Evolutionary conservation across 2,329 filamentous ascomycete species (phyloP).

Genomic region (Curvularia sp.): DNA sequence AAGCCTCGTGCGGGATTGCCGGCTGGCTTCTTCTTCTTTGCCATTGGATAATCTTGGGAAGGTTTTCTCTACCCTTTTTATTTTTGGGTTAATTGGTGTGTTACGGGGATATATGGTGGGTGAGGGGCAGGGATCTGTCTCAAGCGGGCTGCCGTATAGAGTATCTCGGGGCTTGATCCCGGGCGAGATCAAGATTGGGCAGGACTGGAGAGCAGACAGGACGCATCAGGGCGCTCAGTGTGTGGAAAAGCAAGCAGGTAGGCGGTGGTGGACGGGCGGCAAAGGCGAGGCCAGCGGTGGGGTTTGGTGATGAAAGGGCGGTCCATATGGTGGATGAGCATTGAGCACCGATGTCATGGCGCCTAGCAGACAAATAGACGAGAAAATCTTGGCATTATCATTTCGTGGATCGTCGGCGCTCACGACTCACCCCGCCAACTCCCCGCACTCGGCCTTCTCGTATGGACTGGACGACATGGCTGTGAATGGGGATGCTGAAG

Average conservation of each 20-base stretch:
- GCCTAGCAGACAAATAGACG: constrained; percentile 16
- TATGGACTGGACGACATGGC: constrained; percentile 48
- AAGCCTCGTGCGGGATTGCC: constrained; percentile 91
- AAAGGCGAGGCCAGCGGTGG: constrained; percentile 8
- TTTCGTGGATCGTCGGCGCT: constrained; percentile 21
- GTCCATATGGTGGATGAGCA: constrained; percentile 18
- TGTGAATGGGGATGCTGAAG: constrained; percentile 46
- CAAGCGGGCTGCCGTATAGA: constrained; percentile 43
- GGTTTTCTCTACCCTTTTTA: neutral
- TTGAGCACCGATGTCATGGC: constrained; percentile 27
- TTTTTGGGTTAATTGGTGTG: neutral
- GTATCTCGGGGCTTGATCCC: constrained; percentile 48
- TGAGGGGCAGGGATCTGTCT: constrained; percentile 14
- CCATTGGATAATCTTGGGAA: constrained; percentile 61
- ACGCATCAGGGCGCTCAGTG: constrained; percentile 44
- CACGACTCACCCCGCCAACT: constrained; percentile 35
- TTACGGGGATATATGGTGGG: neutral
- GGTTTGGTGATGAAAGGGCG: constrained; percentile 20
- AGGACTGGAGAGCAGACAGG: constrained; percentile 30
- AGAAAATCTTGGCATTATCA: constrained; percentile 33
- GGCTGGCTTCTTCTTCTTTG: constrained; percentile 91
- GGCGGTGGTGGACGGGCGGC: constrained; percentile 11
- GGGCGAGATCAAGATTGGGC: constrained; percentile 46
- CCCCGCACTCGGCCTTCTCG: constrained; percentile 34
- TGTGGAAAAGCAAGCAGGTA: neutral